Evolutionary conservation across 139 green algal genomes (phyloP).

Genomic region (Auxenochlorella pyrenoidosa): DNA sequence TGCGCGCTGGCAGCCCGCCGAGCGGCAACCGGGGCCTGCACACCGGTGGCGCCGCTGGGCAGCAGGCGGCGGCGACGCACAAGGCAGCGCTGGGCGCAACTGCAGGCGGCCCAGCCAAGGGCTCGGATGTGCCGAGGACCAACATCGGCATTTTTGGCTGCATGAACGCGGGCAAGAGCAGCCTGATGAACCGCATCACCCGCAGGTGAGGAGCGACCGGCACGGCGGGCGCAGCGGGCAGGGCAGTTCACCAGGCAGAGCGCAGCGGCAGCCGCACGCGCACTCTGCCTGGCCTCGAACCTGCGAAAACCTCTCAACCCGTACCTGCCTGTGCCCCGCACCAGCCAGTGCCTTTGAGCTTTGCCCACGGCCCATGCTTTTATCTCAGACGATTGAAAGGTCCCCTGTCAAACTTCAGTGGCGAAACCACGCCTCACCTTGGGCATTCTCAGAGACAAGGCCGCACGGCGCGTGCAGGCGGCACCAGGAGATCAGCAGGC

Average conservation of each 20-base stretch:
- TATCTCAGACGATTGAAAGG: too few species aligned
- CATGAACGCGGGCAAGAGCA: conserved; percentile 80
- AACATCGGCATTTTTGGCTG: conserved; percentile 77
- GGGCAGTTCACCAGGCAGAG: neutral
- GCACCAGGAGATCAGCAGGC: too few species aligned
- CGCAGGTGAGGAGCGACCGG: conserved; percentile 30
- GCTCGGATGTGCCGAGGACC: conserved; percentile 63
- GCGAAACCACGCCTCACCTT: too few species aligned
- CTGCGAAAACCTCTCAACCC: too few species aligned
- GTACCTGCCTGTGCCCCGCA: neutral
- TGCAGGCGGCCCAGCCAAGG: conserved; percentile 34
- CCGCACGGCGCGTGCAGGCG: too few species aligned
- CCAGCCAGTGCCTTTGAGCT: too few species aligned
- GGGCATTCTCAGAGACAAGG: too few species aligned
- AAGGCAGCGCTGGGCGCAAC: neutral
- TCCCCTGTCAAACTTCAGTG: too few species aligned
- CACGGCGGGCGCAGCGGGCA: neutral
- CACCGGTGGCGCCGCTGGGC: neutral
- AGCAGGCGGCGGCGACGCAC: neutral
- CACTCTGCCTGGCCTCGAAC: neutral
- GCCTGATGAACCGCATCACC: conserved; percentile 74
- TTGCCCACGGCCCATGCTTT: too few species aligned
- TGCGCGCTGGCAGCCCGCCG: neutral
- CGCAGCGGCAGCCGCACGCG: neutral
- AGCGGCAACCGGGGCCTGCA: neutral